Percentiles rank a stretch among this genome's conserved stretches.
phyloP scores from a whole-genome alignment of 768 basidiomycete species.

The Leucosporidium yakuticum region DNA sequence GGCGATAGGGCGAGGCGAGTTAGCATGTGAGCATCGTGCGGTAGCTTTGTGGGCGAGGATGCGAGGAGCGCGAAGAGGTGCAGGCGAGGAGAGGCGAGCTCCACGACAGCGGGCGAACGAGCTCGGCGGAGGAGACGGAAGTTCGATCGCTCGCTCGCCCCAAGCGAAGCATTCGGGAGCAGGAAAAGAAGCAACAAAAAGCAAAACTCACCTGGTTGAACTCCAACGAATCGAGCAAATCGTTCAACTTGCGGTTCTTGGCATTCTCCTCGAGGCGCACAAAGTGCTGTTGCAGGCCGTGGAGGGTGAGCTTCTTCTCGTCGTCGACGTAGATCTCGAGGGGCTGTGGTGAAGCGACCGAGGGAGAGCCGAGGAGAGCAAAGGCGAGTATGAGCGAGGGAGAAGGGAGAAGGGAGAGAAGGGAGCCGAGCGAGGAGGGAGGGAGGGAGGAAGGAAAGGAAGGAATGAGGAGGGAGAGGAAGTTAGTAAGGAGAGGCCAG shows the following conservation, averaged over 20 bases:
- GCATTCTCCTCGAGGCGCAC: conserved; percentile 90
- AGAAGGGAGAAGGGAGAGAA: neutral
- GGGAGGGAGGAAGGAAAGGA: neutral
- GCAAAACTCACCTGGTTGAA: conserved; percentile 77
- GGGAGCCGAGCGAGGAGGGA: too few species aligned
- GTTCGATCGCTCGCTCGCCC: too few species aligned
- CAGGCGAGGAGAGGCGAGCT: neutral
- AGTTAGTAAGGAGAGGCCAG: neutral
- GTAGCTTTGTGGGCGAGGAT: neutral
- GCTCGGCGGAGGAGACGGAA: too few species aligned
- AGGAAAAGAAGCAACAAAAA: neutral
- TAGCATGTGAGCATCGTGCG: neutral
- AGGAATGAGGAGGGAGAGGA: neutral
- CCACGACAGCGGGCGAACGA: neutral
- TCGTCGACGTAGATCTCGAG: conserved; percentile 99
- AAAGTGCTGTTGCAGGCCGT: conserved; percentile 97
- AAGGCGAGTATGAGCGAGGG: neutral
- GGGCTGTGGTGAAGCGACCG: conserved; percentile 54
- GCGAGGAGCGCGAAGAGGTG: too few species aligned
- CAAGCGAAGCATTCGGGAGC: neutral
- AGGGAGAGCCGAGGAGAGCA: too few species aligned
- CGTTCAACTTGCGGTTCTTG: conserved; percentile 96
- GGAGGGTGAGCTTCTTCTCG: conserved; percentile 94
- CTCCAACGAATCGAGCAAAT: conserved; percentile 87
- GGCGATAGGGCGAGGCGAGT: neutral